phyloP scores from a whole-genome alignment of 2,329 filamentous ascomycete species.

The Botrytis elliptica region DNA sequence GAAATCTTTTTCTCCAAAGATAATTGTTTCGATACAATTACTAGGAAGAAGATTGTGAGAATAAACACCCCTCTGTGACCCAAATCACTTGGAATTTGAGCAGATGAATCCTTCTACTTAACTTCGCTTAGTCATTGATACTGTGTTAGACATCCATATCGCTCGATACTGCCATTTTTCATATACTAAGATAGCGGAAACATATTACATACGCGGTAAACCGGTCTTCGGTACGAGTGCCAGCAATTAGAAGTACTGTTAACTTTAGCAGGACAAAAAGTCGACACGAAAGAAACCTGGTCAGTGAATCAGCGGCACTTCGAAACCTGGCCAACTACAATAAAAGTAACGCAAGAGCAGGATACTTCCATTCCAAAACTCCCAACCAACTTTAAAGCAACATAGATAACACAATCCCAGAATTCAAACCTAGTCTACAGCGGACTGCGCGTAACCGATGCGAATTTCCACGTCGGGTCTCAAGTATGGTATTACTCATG shows the following conservation, averaged over 20 bases:
- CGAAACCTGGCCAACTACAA: not conserved
- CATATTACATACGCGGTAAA: too few relatives aligned
- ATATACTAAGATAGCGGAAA: too few relatives aligned
- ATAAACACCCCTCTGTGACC: not conserved
- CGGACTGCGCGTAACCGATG: not conserved
- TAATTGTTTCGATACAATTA: too few relatives aligned
- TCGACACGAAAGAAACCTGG: not conserved
- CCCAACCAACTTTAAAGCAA: not conserved
- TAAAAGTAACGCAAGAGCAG: not conserved
- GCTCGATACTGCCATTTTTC: too few relatives aligned
- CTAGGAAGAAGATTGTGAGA: not conserved
- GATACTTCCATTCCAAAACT: not conserved
- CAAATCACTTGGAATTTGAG: not conserved
- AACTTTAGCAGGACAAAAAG: not conserved
- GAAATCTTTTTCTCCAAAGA: not conserved
- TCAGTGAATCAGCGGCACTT: not conserved
- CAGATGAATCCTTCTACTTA: too few relatives aligned
- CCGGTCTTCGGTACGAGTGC: too few relatives aligned
- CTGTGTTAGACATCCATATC: too few relatives aligned
- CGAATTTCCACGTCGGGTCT: not conserved
- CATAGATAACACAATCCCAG: not conserved
- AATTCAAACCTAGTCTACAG: not conserved
- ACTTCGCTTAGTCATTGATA: too few relatives aligned
- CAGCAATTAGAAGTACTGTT: too few relatives aligned
- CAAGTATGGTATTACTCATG: not conserved